Base-by-base conservation (phyloP, 129 eudicot species). In the Arctium minus region DNA sequence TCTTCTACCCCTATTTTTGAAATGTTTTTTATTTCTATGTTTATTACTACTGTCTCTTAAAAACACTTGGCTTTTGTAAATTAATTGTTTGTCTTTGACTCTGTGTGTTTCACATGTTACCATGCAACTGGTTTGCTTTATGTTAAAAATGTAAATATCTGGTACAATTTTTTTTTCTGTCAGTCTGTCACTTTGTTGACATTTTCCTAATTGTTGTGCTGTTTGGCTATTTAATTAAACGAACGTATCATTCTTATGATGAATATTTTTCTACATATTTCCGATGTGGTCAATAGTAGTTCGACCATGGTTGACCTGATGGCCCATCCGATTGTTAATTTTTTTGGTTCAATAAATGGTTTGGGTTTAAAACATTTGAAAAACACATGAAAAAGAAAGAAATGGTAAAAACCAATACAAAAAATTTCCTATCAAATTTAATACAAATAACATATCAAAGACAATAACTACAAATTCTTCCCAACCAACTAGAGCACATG, bases 231-330 rank as follows among this genome's bases (percentile, higher is more conserved):
- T 18, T 67, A 67, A 67, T 67, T 22, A 29, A 67, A 67, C 71
- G 17, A 69, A 27, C 81, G 33, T 32, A 30, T 31, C 71, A 18
- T 77, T 56, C 3, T 77, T 77, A 33, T 60, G 81, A 77, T 77
- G n/a, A 53, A 53, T 39, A 48, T 17, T 77, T 18, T 77, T 77
- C 62, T 8, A 56, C 46, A 5, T 48, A 44, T 4, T 80, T 50
- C 11, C 11, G 79, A 71, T 31, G 32, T 50, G 27, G 50, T 37
- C 56, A 64, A 9, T 37, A 36, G 72, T 64, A 46, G 37, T 18
- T 38, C 15, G 4, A 78, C 73, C 38, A 65, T 64, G 60, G 38
- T 27, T 37, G 38, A 78, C 73, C 42, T 37, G 62, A 62, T 38
- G 27, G 17, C 33, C 27, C 35, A 67, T 67, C 35, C 13, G 7